Evolutionary conservation across 768 basidiomycete species (phyloP).

Genomic region (Xerocomellus amylosporus): DNA sequence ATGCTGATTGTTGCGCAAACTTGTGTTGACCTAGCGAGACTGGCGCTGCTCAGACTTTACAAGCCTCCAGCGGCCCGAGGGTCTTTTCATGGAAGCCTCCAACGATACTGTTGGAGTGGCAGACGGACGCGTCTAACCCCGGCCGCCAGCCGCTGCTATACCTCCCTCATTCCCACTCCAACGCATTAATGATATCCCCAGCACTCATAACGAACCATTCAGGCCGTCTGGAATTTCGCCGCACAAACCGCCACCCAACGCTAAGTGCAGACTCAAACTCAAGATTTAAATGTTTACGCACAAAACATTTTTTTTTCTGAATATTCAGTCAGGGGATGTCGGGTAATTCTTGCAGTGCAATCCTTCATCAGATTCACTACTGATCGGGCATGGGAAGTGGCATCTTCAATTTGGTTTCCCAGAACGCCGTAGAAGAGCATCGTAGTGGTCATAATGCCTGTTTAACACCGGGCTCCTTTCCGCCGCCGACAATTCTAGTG

Average conservation of each 20-base stretch:
- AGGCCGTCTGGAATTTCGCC: too few relatives aligned
- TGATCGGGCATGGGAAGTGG: too few relatives aligned
- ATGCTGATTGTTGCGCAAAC: constrained; percentile 23
- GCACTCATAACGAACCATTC: constrained; percentile 24
- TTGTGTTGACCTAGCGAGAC: constrained; percentile 16
- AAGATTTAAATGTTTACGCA: neutral
- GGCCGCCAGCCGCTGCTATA: neutral
- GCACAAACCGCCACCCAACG: too few relatives aligned
- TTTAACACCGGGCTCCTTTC: neutral
- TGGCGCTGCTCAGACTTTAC: constrained; percentile 29
- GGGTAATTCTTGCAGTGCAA: too few relatives aligned
- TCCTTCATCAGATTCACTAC: too few relatives aligned
- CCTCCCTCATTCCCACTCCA: neutral
- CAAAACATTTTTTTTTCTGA: too few relatives aligned
- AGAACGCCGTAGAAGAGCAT: too few relatives aligned
- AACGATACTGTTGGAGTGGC: constrained; percentile 12
- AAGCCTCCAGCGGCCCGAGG: constrained; percentile 12
- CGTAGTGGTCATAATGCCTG: neutral
- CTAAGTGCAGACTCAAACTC: constrained; percentile 22
- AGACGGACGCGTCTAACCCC: constrained; percentile 2
- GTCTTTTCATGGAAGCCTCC: constrained; percentile 9
- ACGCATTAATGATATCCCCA: neutral
- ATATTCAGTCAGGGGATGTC: too few relatives aligned
- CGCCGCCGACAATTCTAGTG: neutral
- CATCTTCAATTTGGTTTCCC: too few relatives aligned